Evolutionary conservation across 139 green algal species (phyloP).

Genomic region (Mesotaenium endlicherianum): DNA sequence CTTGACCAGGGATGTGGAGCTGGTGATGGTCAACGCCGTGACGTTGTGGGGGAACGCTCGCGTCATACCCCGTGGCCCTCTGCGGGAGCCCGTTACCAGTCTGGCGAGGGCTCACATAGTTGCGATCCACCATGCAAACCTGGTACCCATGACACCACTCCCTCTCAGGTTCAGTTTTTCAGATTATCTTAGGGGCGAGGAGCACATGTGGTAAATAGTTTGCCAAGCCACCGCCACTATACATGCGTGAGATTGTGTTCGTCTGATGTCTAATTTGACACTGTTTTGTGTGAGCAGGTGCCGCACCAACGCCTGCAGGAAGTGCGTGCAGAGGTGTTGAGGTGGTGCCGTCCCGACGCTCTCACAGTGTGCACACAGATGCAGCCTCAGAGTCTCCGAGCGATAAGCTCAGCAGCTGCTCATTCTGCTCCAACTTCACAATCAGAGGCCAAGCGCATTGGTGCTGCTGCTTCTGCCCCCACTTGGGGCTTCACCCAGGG

Average conservation of each 20-base stretch:
- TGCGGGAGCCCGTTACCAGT: conserved; percentile 5
- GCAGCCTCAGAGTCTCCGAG: neutral
- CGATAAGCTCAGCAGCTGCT: neutral
- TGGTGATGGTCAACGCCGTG: conserved; percentile 52
- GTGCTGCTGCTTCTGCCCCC: neutral
- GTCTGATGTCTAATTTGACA: no score
- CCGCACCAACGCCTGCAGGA: neutral
- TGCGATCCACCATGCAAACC: conserved; percentile 30
- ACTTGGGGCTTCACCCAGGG: neutral
- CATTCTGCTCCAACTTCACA: neutral
- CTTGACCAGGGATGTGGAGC: conserved; percentile 26
- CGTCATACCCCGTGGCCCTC: conserved; percentile 23
- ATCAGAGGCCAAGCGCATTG: neutral
- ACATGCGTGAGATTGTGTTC: no score
- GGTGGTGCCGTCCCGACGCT: neutral
- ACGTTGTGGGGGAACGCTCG: conserved; percentile 12
- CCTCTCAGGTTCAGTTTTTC: neutral
- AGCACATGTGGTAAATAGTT: no score
- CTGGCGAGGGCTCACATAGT: conserved; percentile 27
- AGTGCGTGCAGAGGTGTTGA: neutral
- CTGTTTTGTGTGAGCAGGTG: conserved; percentile 2
- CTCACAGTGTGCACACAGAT: neutral
- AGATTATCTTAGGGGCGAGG: neutral
- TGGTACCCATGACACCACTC: conserved; percentile 21
- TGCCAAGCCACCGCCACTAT: no score